These are phyloP conservation scores for Brettanomyces nanus DNA, from an alignment of 805 yeast genomes.

Conservation along the genomic window DNA sequence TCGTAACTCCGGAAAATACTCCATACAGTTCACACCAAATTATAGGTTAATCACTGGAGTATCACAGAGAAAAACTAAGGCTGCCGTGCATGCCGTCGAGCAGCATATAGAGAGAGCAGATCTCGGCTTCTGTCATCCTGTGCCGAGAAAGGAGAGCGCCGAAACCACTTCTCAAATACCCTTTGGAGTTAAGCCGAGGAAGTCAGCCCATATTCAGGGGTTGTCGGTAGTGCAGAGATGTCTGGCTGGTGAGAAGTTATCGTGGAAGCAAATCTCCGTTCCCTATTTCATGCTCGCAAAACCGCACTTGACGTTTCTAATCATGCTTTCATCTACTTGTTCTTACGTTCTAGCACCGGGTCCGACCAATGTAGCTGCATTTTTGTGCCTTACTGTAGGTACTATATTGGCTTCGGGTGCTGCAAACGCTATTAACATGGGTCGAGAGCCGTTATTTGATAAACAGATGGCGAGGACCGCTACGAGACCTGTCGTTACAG, in stretches of 20 bases:
- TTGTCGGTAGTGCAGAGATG: conserved; percentile 17
- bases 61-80: not conserved
- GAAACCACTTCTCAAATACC: conserved; percentile 32
- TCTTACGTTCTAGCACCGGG: conserved; percentile 89
- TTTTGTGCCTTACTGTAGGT: conserved; percentile 70
- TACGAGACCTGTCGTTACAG: conserved; percentile 84
- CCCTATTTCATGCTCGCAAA: conserved; percentile 81
- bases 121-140: conserved; percentile 29
- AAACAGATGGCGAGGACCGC: conserved; percentile 81
- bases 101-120: not conserved
- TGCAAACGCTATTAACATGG: conserved; percentile 97
- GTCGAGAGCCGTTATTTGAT: conserved; percentile 88
- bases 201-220: conserved; percentile 7
- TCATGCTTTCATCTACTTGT: conserved; percentile 86
- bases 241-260: conserved; percentile 18
- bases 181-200: conserved; percentile 45
- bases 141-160: conserved; percentile 3
- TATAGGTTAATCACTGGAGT: conserved; percentile 9
- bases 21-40: conserved; percentile 21
- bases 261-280: conserved; percentile 33
- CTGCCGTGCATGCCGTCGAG: conserved; percentile 2
- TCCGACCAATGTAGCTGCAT: conserved; percentile 63
- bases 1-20: not conserved
- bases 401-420: conserved; percentile 86
- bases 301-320: conserved; percentile 80